A percentile compares a stretch with the other conserved stretches of the same genome.
Conservation (phyloP, 495 filamentous ascomycete genomes). For the Xylaria cubensis region DNA sequence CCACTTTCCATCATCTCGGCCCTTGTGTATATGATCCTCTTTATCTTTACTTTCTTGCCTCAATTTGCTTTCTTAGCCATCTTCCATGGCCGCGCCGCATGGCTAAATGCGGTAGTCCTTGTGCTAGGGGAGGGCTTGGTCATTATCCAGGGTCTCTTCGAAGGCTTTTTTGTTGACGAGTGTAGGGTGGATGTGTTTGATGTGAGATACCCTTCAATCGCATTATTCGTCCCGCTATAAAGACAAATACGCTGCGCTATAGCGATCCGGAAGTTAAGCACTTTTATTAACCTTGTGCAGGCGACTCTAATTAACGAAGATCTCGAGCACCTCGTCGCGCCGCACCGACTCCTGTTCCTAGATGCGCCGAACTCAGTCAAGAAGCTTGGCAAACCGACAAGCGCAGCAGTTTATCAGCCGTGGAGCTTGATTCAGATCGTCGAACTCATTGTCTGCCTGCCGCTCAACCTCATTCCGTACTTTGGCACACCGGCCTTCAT, state of each 20-base stretch:
- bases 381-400: constrained; percentile 76
- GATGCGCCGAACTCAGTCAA: constrained; percentile 66
- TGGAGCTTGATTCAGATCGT: constrained; percentile 78
- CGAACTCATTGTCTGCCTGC: constrained; percentile 79
- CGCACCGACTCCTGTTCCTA: constrained; percentile 72
- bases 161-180: constrained; percentile 82
- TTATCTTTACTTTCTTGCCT: constrained; percentile 86
- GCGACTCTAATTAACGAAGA: constrained; percentile 58
- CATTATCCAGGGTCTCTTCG: constrained; percentile 77
- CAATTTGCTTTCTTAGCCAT: constrained; percentile 81
- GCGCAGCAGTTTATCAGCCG: constrained; percentile 68
- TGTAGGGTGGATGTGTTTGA: constrained; percentile 93
- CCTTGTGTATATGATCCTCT: constrained; percentile 75
- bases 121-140: constrained; percentile 83
- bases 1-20: constrained; percentile 76
- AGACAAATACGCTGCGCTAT: not conserved
- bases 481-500: constrained; percentile 84
- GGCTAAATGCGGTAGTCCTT: constrained; percentile 75
- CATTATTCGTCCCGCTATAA: not conserved
- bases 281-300: constrained; percentile 31
- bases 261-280: not conserved
- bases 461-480: constrained; percentile 87
- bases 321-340: constrained; percentile 64
- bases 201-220: constrained; percentile 55
- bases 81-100: constrained; percentile 83